These are phyloP conservation scores for Coriaria nepalensis DNA, from an alignment of 306 rosid genomes.

Conservation along the genomic window DNA sequence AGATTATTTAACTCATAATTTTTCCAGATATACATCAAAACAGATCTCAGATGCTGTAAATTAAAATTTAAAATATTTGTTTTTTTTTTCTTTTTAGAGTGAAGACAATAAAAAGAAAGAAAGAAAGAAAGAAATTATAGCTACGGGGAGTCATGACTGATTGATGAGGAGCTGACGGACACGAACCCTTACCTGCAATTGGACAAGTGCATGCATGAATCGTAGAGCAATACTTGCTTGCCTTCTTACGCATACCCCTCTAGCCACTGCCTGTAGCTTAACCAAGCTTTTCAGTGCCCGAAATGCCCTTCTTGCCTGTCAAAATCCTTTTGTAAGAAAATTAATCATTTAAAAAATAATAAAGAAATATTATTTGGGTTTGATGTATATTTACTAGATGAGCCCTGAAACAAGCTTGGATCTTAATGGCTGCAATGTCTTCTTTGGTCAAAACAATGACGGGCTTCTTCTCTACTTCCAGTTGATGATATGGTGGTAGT, in stretches of 20 bases:
- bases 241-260: conserved; percentile 50
- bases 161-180: conserved; percentile 49
- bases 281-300: conserved; percentile 60
- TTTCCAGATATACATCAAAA: too few relatives aligned
- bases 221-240: conserved; percentile 62
- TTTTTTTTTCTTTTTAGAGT: too few relatives aligned
- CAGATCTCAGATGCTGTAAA: too few relatives aligned
- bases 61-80: too few relatives aligned
- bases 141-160: too few relatives aligned
- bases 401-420: conserved; percentile 73
- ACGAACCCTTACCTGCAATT: conserved; percentile 63
- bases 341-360: not conserved
- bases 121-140: too few relatives aligned
- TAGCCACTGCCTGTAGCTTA: conserved; percentile 76
- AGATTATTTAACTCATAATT: too few relatives aligned
- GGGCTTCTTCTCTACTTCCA: not conserved
- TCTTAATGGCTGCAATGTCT: conserved; percentile 47
- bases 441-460: conserved; percentile 11
- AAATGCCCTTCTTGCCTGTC: conserved; percentile 68
- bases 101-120: too few relatives aligned
- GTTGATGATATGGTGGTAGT: conserved; percentile 4
- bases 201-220: conserved; percentile 62
- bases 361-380: not conserved
- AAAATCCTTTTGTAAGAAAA: too few relatives aligned
- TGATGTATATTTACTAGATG: conserved; percentile 71